Percentiles rank a stretch among this genome's conserved stretches.
Conservation (phyloP, 257 asterid genomes). For the Jasminum sambac region DNA sequence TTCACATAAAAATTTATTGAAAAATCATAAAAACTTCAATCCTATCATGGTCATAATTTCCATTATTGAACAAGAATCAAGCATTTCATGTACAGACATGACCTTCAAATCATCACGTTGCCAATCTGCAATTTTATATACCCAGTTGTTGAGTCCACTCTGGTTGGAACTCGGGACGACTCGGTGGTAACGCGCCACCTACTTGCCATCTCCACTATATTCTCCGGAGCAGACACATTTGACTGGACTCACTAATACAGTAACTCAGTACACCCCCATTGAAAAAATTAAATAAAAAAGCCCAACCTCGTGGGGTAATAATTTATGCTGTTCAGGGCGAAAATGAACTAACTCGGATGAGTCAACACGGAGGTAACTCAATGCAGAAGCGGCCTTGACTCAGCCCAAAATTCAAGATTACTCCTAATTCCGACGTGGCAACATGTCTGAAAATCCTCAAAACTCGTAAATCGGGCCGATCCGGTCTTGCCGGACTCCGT, state of each 20-base stretch:
- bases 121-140: neutral
- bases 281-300: neutral
- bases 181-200: conserved; percentile 50
- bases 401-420: conserved; percentile 54
- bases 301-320: neutral
- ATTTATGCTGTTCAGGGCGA: neutral
- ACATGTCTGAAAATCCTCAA: conserved; percentile 51
- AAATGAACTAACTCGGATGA: conserved; percentile 17
- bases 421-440: conserved; percentile 47
- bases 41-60: no score
- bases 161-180: conserved; percentile 57
- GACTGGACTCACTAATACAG: conserved; percentile 16
- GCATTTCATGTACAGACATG: conserved; percentile 24
- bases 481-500: conserved; percentile 32
- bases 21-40: no score
- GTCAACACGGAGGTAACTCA: conserved; percentile 32
- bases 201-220: conserved; percentile 52
- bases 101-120: conserved; percentile 5
- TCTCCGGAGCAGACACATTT: conserved; percentile 1
- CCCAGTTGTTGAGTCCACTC: conserved; percentile 20
- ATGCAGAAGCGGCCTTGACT: conserved; percentile 64
- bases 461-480: conserved; percentile 35
- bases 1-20: no score
- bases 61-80: conserved; percentile 8
- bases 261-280: conserved; percentile 18